A percentile compares a stretch with the other conserved stretches of the same genome.
These are phyloP conservation scores for Rusavskia elegans DNA, from an alignment of 495 filamentous ascomycete species.

Conservation along the genomic window DNA sequence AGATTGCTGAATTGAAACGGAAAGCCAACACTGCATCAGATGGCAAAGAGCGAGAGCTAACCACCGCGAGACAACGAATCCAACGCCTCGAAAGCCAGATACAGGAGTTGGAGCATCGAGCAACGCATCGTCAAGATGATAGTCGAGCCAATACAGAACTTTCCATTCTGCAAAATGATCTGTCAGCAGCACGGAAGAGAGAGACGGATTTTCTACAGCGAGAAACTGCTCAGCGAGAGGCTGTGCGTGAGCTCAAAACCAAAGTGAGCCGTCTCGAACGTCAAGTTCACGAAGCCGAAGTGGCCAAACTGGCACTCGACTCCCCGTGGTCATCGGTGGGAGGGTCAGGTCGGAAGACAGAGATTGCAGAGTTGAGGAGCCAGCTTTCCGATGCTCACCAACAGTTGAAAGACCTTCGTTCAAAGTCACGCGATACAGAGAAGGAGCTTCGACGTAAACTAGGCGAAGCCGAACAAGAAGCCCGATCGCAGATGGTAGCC, in stretches of 20 bases:
- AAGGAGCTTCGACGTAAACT: constrained; percentile 22
- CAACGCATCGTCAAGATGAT: constrained; percentile 10
- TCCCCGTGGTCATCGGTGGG: constrained; percentile 27
- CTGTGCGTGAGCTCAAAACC: constrained; percentile 34
- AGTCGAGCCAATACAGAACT: constrained; percentile 35
- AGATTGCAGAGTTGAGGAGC: constrained; percentile 43
- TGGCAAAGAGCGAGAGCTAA: constrained; percentile 32
- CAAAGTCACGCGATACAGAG: constrained; percentile 27
- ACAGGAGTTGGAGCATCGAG: constrained; percentile 38
- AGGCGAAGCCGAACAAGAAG: constrained; percentile 9
- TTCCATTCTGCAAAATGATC: constrained; percentile 38
- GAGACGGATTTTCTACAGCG: constrained; percentile 46
- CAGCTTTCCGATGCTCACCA: constrained; percentile 48
- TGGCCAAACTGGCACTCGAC: constrained; percentile 30
- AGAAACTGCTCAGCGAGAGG: constrained; percentile 42
- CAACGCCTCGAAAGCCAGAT: constrained; percentile 43
- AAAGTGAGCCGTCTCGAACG: constrained; percentile 40
- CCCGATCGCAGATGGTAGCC: constrained; percentile 8
- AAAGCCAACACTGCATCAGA: constrained; percentile 26
- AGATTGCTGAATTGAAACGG: constrained; percentile 41
- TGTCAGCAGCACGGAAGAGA: constrained; percentile 46
- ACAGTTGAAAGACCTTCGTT: constrained; percentile 39
- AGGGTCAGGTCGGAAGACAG: constrained; percentile 40
- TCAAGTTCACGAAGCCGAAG: constrained; percentile 35
- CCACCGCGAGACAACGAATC: constrained; percentile 33